A percentile compares a stretch with the other conserved stretches of the same genome.
phyloP scores from a whole-genome alignment of 306 rosid species.

The Pyrus betulifolia region DNA sequence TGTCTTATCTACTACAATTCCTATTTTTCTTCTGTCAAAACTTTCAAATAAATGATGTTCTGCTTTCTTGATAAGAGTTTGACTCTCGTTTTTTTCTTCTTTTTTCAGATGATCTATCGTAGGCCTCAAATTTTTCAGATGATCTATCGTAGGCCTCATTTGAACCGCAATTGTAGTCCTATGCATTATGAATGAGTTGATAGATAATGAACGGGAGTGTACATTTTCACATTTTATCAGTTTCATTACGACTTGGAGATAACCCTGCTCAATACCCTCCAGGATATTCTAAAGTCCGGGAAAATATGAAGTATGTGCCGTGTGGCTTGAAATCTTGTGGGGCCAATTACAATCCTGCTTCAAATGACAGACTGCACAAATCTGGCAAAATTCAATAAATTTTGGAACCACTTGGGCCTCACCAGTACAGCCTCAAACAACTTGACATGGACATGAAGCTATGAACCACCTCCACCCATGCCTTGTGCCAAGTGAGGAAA shows the following conservation, averaged over 20 bases:
- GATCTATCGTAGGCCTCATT: too few species aligned
- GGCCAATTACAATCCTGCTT: background rate
- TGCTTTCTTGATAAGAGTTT: background rate
- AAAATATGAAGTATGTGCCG: background rate
- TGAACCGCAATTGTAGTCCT: background rate
- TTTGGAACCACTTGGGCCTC: background rate
- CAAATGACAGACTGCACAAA: background rate
- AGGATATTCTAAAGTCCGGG: background rate
- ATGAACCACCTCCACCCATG: background rate
- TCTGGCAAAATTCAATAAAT: constrained; percentile 1
- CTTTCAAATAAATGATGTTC: too few species aligned
- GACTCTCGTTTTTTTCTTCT: background rate
- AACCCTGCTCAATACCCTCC: background rate
- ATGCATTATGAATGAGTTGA: background rate
- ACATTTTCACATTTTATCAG: too few species aligned
- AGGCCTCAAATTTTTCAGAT: too few species aligned
- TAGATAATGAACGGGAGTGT: too few species aligned
- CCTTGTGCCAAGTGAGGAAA: constrained; percentile 1
- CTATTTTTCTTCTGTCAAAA: too few species aligned
- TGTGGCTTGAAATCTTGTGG: background rate
- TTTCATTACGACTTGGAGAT: too few species aligned
- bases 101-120: too few species aligned
- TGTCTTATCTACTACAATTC: background rate
- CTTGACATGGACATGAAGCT: background rate
- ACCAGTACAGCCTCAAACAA: background rate